phyloP scores from a whole-genome alignment of 371 early-diverging fungal species.

The Actinomortierella wolfii region DNA sequence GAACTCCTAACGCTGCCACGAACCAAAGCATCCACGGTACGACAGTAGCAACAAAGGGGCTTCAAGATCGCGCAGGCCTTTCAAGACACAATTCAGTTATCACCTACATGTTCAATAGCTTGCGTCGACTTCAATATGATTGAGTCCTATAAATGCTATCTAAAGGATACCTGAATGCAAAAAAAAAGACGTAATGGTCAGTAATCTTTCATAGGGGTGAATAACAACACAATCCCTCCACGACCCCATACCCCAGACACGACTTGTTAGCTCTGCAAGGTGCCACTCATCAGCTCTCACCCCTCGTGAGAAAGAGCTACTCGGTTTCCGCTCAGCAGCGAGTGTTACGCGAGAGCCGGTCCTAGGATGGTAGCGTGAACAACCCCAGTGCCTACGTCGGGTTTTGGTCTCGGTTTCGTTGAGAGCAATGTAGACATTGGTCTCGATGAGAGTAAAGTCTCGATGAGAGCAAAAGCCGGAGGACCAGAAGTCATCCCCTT shows the following conservation, averaged over 20 bases:
- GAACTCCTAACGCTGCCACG: too few relatives aligned
- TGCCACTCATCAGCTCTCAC: slow-evolving; percentile 12
- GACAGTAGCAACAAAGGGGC: too few relatives aligned
- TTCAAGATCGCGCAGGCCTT: too few relatives aligned
- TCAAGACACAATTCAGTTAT: too few relatives aligned
- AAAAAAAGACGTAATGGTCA: slow-evolving; percentile 11
- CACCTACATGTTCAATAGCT: too few relatives aligned
- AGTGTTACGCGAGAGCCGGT: slow-evolving; percentile 11
- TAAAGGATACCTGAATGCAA: too few relatives aligned
- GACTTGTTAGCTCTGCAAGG: slow-evolving; percentile 12
- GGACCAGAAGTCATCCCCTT: slow-evolving; percentile 10
- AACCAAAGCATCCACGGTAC: too few relatives aligned
- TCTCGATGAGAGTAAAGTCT: too few relatives aligned
- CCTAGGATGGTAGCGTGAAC: slow-evolving; percentile 11
- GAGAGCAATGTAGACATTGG: too few relatives aligned
- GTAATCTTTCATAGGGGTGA: slow-evolving; percentile 7
- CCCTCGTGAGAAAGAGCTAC: slow-evolving; percentile 15
- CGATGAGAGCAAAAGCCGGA: slow-evolving; percentile 15
- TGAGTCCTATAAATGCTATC: too few relatives aligned
- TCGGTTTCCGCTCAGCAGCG: slow-evolving; percentile 12
- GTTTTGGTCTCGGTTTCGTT: slow-evolving; percentile 12
- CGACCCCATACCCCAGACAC: slow-evolving; percentile 15
- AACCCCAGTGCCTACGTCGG: slow-evolving; percentile 8
- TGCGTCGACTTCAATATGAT: too few relatives aligned
- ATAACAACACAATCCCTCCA: slow-evolving; percentile 15